phyloP scores from a whole-genome alignment of 2,329 filamentous ascomycete species.

The Penicillium hesseltinei region DNA sequence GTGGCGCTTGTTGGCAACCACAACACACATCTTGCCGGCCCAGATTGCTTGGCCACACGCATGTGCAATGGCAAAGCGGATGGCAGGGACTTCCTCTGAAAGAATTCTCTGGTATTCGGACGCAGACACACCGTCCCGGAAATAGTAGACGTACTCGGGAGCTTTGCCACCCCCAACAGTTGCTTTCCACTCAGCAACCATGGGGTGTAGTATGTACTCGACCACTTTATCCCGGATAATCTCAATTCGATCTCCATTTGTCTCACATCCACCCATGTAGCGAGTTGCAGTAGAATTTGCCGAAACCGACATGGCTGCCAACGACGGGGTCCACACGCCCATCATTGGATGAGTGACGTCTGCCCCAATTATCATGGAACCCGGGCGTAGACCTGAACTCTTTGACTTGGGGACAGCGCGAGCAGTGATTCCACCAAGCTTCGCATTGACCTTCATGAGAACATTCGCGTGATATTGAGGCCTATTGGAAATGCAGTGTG shows the following conservation, averaged over 20 bases:
- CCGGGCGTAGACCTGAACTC: conserved; percentile 36
- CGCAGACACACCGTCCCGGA: conserved; percentile 89
- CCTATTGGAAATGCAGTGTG: conserved; percentile 67
- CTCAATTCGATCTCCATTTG: conserved; percentile 79
- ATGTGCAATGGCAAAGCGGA: conserved; percentile 13
- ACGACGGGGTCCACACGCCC: conserved; percentile 66
- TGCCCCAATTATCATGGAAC: conserved; percentile 80
- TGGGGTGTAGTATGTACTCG: conserved; percentile 60
- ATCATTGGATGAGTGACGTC: conserved; percentile 85
- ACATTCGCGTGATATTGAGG: conserved; percentile 92
- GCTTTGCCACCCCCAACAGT: conserved; percentile 52
- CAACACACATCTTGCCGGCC: conserved; percentile 72
- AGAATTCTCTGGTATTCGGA: conserved; percentile 81
- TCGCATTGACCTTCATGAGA: conserved; percentile 94
- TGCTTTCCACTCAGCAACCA: conserved; percentile 64
- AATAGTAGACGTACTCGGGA: conserved; percentile 80
- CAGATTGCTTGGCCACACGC: conserved; percentile 20
- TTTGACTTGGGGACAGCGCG: conserved; percentile 47
- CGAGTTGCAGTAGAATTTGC: conserved; percentile 68
- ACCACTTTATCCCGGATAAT: conserved; percentile 70
- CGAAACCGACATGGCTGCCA: conserved; percentile 84
- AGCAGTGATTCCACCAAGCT: conserved; percentile 80
- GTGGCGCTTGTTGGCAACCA: conserved; percentile 90
- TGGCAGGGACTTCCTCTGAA: conserved; percentile 63
- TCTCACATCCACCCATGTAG: conserved; percentile 76